phyloP scores from a whole-genome alignment of 805 yeast species.

The Lipomyces sp. region DNA sequence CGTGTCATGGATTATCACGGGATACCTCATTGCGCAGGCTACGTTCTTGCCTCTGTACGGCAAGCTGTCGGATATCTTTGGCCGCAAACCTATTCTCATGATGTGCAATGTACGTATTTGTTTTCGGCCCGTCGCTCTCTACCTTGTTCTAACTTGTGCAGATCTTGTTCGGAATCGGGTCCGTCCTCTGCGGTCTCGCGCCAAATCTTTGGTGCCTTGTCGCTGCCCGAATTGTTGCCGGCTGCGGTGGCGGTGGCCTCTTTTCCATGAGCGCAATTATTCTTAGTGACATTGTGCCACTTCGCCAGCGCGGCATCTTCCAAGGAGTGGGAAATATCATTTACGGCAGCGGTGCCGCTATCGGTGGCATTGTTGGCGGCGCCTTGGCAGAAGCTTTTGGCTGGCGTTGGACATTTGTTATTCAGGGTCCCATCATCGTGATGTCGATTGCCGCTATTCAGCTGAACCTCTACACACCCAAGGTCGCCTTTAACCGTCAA shows the following conservation, averaged over 20 bases:
- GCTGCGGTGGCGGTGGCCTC: constrained; percentile 90
- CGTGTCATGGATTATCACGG: constrained; percentile 71
- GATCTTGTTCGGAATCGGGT: constrained; percentile 49
- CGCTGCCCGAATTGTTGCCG: constrained; percentile 61
- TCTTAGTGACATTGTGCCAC: constrained; percentile 69
- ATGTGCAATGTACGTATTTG: constrained; percentile 45
- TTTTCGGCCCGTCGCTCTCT: constrained; percentile 41
- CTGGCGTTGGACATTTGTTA: constrained; percentile 55
- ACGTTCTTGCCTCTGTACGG: constrained; percentile 79
- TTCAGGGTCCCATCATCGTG: constrained; percentile 43
- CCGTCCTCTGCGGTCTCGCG: constrained; percentile 48
- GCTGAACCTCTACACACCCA: constrained; percentile 31
- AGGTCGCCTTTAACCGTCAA: constrained; percentile 39
- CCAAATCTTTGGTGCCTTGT: constrained; percentile 39
- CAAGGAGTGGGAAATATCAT: constrained; percentile 80
- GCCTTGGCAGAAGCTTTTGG: constrained; percentile 50
- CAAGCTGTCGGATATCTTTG: constrained; percentile 59
- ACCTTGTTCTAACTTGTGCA: constrained; percentile 35
- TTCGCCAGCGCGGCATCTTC: constrained; percentile 72
- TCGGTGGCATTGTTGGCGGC: constrained; percentile 65
- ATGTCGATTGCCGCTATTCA: constrained; percentile 40
- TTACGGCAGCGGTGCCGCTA: constrained; percentile 71
- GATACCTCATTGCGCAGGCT: constrained; percentile 64
- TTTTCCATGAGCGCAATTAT: constrained; percentile 71
- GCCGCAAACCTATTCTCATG: constrained; percentile 43